Evolutionary conservation across 108 stramenopile species (phyloP).

Genomic region (Nitzschia sp.): DNA sequence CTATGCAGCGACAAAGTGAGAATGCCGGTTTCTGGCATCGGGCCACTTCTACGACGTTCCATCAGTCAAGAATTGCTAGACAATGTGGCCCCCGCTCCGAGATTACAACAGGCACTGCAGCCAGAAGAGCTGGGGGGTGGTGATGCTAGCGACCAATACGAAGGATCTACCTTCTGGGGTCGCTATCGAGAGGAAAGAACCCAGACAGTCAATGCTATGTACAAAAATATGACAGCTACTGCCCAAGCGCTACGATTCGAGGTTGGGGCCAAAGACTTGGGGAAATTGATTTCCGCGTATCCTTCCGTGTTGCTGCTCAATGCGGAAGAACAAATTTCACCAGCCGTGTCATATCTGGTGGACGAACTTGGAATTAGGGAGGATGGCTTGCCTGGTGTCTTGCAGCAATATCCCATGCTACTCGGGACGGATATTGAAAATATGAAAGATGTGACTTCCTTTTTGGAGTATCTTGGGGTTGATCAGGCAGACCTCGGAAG

Average conservation of each 20-base stretch:
- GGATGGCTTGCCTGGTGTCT: slow-evolving; percentile 60
- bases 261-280: slow-evolving; percentile 64
- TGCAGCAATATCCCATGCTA: slow-evolving; percentile 63
- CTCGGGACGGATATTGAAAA: slow-evolving; percentile 50
- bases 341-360: slow-evolving; percentile 48
- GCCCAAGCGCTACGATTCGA: slow-evolving; percentile 53
- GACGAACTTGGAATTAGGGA: slow-evolving; percentile 62
- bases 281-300: slow-evolving; percentile 66
- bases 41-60: slow-evolving; percentile 60
- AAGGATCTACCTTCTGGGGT: slow-evolving; percentile 10
- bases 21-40: slow-evolving; percentile 59
- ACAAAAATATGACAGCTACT: slow-evolving; percentile 56
- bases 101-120: neutral
- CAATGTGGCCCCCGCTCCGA: slow-evolving; percentile 57
- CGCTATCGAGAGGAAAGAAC: slow-evolving; percentile 2
- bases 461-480: slow-evolving; percentile 47
- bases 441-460: slow-evolving; percentile 50
- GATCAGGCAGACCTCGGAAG: slow-evolving; percentile 48
- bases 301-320: slow-evolving; percentile 63
- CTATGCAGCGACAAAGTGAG: slow-evolving; percentile 59
- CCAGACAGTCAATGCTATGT: slow-evolving; percentile 44
- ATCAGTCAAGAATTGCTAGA: slow-evolving; percentile 58
- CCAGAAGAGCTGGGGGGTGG: neutral
- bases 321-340: slow-evolving; percentile 48
- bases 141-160: neutral